phyloP scores from a whole-genome alignment of 2,329 filamentous ascomycete genomes.

The Aurifilum marmelostoma region DNA sequence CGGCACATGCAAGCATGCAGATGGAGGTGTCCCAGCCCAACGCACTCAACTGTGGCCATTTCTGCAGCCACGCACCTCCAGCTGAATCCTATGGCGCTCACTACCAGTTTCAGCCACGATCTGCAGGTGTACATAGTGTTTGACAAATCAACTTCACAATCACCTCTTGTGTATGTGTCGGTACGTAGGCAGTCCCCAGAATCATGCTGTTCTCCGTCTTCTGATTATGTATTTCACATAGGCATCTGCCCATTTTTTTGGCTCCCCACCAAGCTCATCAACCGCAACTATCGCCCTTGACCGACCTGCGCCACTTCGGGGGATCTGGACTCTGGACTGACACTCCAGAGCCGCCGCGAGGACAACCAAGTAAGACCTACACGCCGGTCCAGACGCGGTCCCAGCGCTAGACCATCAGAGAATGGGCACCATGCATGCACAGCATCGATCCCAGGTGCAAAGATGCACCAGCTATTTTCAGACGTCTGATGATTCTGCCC shows the following conservation, averaged over 20 bases:
- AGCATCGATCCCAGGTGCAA: neutral
- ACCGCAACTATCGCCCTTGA: too few species aligned
- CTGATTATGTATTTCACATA: neutral
- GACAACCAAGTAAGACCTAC: neutral
- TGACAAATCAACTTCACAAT: neutral
- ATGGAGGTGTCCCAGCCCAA: neutral
- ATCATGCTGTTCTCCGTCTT: neutral
- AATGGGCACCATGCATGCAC: neutral
- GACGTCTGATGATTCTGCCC: too few species aligned
- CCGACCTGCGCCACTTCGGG: too few species aligned
- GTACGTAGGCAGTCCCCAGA: neutral
- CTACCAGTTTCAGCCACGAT: neutral
- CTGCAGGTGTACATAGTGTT: neutral
- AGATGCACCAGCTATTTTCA: neutral
- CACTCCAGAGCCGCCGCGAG: neutral
- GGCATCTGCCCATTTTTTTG: neutral
- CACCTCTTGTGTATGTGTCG: neutral
- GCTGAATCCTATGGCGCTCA: neutral
- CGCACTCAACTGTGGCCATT: neutral
- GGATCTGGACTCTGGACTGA: neutral
- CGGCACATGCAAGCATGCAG: neutral
- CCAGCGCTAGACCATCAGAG: neutral
- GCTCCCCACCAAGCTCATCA: too few species aligned
- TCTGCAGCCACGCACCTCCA: neutral
- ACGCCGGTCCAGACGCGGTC: neutral